phyloP scores from a whole-genome alignment of 495 filamentous ascomycete species.

The Apiosordaria backusii region DNA sequence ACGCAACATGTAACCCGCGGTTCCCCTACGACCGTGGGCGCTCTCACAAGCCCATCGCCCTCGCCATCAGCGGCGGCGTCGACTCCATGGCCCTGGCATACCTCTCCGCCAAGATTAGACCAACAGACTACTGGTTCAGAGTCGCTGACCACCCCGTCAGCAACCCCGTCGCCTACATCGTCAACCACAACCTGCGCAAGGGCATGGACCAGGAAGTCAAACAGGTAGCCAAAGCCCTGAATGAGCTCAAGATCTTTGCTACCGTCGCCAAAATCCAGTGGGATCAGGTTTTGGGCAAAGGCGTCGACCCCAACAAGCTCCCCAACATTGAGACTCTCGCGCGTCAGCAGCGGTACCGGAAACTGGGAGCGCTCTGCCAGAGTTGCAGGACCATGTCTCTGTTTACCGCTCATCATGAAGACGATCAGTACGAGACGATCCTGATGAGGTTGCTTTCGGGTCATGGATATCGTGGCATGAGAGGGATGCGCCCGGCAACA shows the following conservation, averaged over 20 bases:
- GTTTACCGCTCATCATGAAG: conserved; percentile 76
- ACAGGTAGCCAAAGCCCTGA: conserved; percentile 54
- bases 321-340: conserved; percentile 76
- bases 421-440: conserved; percentile 86
- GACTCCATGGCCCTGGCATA: conserved; percentile 93
- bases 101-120: conserved; percentile 53
- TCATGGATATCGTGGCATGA: conserved; percentile 60
- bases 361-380: conserved; percentile 60
- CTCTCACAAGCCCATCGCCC: conserved; percentile 42
- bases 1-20: conserved; percentile 47
- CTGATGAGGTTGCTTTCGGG: conserved; percentile 66
- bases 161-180: conserved; percentile 61
- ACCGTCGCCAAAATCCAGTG: conserved; percentile 36
- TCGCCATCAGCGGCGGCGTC: conserved; percentile 88
- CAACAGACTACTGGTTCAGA: conserved; percentile 22
- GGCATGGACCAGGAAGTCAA: conserved; percentile 67
- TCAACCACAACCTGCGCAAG: conserved; percentile 72
- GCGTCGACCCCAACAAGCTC: conserved; percentile 39
- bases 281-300: conserved; percentile 22
- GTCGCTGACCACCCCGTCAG: conserved; percentile 38
- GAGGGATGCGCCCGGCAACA: conserved; percentile 59
- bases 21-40: conserved; percentile 30
- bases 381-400: conserved; percentile 49
- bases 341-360: conserved; percentile 67
- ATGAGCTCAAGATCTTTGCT: conserved; percentile 26